Evolutionary conservation across 192 early-diverging fungal species (phyloP).

Genomic region (Rhizophlyctis rosea): DNA sequence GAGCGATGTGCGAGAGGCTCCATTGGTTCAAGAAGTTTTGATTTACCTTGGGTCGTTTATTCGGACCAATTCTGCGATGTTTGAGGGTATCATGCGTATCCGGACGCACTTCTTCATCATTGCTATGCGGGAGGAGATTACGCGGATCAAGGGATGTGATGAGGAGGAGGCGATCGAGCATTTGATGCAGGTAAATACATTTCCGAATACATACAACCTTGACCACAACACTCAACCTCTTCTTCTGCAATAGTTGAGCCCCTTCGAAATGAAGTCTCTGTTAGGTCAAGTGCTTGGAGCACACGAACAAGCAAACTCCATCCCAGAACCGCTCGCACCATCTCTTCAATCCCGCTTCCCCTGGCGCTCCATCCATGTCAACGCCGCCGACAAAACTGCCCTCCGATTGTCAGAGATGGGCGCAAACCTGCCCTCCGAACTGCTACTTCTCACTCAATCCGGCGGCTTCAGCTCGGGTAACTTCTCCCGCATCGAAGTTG

Average conservation of each 20-base stretch:
- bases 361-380: conserved; percentile 15
- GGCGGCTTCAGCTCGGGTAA: conserved; percentile 73
- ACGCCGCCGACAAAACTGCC: conserved; percentile 10
- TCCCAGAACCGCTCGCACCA: neutral
- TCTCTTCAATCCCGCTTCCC: neutral
- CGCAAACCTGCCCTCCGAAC: conserved; percentile 34
- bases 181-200: conserved; percentile 63
- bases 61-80: conserved; percentile 60
- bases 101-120: conserved; percentile 81
- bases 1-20: conserved; percentile 79
- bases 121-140: conserved; percentile 83
- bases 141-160: conserved; percentile 65
- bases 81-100: conserved; percentile 79
- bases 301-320: conserved; percentile 7
- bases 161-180: conserved; percentile 78
- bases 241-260: no score
- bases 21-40: conserved; percentile 80
- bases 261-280: conserved; percentile 75
- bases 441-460: conserved; percentile 64
- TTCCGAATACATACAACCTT: conserved; percentile 4
- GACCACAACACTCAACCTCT: conserved; percentile 12
- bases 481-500: conserved; percentile 66
- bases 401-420: conserved; percentile 36
- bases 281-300: conserved; percentile 70
- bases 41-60: conserved; percentile 76